phyloP scores from a whole-genome alignment of 805 yeast species.

The Monosporozyma servazzii region DNA sequence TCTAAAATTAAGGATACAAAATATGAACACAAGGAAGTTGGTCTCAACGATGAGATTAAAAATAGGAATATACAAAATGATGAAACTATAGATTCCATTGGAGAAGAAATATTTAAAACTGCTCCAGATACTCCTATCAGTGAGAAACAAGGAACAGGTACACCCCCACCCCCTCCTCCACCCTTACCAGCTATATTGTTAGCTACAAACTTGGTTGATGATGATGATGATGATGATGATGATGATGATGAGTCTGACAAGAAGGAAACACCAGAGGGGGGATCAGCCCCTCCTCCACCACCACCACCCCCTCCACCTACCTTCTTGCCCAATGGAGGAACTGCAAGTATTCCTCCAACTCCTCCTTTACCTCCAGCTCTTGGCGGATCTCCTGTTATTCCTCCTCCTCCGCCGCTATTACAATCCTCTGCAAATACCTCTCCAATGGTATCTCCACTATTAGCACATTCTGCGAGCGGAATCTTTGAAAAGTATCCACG shows the following conservation, averaged over 20 bases:
- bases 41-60: background rate
- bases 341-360: constrained; percentile 20
- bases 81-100: background rate
- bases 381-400: constrained; percentile 29
- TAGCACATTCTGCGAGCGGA: constrained; percentile 25
- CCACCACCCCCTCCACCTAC: constrained; percentile 24
- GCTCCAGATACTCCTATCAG: background rate
- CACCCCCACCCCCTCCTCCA: constrained; percentile 19
- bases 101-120: background rate
- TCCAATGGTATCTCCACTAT: constrained; percentile 26
- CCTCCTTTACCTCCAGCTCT: constrained; percentile 30
- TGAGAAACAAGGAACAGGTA: background rate
- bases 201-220: background rate
- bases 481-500: constrained; percentile 47
- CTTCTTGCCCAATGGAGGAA: background rate
- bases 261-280: constrained; percentile 7
- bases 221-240: background rate
- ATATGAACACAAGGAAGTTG: background rate
- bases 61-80: background rate
- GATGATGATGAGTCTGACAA: background rate
- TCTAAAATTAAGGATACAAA: background rate
- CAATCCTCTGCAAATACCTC: constrained; percentile 9
- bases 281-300: constrained; percentile 17
- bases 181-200: constrained; percentile 10
- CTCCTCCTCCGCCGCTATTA: constrained; percentile 13